Percentiles rank a stretch among this genome's conserved stretches.
Conservation (phyloP, 352 stramenopile genomes). For the Phytopythium oedochilum region DNA sequence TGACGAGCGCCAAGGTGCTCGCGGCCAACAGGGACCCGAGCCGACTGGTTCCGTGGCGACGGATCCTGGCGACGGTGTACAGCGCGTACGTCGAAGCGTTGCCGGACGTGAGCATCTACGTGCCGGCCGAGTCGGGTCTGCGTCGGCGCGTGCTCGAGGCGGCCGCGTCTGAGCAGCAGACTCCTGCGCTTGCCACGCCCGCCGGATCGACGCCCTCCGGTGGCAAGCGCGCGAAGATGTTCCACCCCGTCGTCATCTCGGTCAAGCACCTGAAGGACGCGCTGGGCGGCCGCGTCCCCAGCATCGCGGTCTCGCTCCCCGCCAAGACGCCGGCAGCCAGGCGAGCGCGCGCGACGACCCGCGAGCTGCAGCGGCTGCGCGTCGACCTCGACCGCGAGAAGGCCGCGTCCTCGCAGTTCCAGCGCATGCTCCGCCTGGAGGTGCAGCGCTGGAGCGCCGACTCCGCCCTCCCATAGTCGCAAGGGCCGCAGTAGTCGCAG, state of each 20-base stretch:
- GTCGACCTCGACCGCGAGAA: conserved; percentile 52
- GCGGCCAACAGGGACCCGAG: conserved; percentile 12
- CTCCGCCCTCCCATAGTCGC: conserved; percentile 3
- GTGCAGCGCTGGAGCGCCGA: conserved; percentile 36
- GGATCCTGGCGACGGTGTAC: conserved; percentile 58
- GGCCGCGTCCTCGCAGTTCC: conserved; percentile 37
- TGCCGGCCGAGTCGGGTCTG: conserved; percentile 23
- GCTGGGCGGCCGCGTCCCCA: conserved; percentile 18
- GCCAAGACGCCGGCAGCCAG: background rate
- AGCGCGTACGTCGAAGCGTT: conserved; percentile 55
- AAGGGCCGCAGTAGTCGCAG: no score
- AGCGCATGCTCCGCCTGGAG: conserved; percentile 56
- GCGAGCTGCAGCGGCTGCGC: conserved; percentile 38
- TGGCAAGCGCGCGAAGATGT: background rate
- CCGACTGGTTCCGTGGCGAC: conserved; percentile 40
- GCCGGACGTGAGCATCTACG: conserved; percentile 38
- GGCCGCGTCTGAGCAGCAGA: no score
- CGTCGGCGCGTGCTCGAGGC: background rate
- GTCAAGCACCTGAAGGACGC: conserved; percentile 32
- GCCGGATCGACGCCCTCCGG: background rate
- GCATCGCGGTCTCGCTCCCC: conserved; percentile 4
- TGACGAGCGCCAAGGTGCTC: conserved; percentile 5
- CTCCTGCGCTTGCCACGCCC: background rate
- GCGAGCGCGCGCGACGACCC: background rate
- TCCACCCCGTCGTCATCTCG: conserved; percentile 14